A percentile compares a stretch with the other conserved stretches of the same genome.
Evolutionary conservation across 2,329 filamentous ascomycete genomes (phyloP).

Genomic region (Fusarium succisae): DNA sequence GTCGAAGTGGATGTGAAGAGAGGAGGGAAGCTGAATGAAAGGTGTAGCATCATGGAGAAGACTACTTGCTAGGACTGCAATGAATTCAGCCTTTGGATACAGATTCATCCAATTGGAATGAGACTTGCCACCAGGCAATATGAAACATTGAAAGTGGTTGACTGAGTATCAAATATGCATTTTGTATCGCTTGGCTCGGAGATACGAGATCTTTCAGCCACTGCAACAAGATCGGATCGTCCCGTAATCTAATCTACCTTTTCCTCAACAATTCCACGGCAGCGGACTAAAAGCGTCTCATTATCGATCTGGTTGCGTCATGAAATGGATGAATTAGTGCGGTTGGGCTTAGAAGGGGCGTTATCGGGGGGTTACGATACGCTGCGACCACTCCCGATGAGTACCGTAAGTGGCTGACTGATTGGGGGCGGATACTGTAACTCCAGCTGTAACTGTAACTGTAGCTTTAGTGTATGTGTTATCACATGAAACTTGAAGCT

Average conservation of each 20-base stretch:
- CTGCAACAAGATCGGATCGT: neutral
- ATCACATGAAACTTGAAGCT: conserved; percentile 21
- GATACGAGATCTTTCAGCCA: neutral
- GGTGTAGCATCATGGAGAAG: conserved; percentile 9
- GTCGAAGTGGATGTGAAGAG: neutral
- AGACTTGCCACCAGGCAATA: conserved; percentile 1
- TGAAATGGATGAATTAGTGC: conserved; percentile 23
- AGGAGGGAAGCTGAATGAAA: neutral
- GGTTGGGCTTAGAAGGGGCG: conserved; percentile 12
- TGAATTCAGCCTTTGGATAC: conserved; percentile 3
- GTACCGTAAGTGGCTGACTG: conserved; percentile 10
- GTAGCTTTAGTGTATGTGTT: conserved; percentile 6
- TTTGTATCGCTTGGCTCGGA: neutral
- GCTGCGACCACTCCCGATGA: conserved; percentile 24
- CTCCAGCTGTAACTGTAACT: neutral
- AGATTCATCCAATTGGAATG: conserved; percentile 14
- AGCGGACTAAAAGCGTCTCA: neutral
- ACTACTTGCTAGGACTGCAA: conserved; percentile 5
- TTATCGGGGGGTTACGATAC: conserved; percentile 34
- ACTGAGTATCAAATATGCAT: neutral
- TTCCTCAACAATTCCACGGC: conserved; percentile 1
- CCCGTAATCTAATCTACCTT: neutral
- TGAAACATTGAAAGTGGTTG: neutral
- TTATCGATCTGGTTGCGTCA: conserved; percentile 31
- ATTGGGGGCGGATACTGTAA: neutral